phyloP scores from a whole-genome alignment of 371 early-diverging fungal genomes.

The Rhizopus delemar region DNA sequence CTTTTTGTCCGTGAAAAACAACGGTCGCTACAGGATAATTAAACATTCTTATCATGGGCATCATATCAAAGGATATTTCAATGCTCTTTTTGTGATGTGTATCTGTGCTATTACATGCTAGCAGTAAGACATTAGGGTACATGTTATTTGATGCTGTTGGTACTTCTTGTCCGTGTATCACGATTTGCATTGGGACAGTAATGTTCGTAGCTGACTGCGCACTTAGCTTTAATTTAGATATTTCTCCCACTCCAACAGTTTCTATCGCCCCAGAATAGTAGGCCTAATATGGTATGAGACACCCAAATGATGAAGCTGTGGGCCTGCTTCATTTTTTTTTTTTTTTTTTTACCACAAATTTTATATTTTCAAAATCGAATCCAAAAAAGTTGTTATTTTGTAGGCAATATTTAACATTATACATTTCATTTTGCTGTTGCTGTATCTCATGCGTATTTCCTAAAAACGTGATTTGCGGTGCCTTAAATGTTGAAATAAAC shows the following conservation, averaged over 20 bases:
- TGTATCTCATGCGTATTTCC: neutral
- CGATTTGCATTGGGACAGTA: neutral
- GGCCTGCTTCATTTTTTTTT: neutral
- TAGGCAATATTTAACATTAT: neutral
- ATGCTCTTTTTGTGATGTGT: neutral
- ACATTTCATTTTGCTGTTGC: neutral
- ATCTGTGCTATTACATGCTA: neutral
- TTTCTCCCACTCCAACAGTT: neutral
- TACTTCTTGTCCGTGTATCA: neutral
- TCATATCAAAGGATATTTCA: conserved; percentile 4
- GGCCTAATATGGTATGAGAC: neutral
- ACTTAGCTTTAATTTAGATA: neutral
- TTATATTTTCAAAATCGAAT: neutral
- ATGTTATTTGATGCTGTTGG: neutral
- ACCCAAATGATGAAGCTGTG: neutral
- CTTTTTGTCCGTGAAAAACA: conserved; percentile 1
- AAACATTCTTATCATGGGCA: neutral
- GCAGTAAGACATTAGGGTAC: neutral
- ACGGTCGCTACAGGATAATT: neutral
- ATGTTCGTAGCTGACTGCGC: neutral
- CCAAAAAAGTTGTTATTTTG: neutral
- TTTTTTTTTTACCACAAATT: neutral
- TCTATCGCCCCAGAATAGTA: neutral
- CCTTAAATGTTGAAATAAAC: neutral
- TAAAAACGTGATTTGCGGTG: neutral